These are phyloP conservation scores for Boletellus sp. DNA, from an alignment of 768 basidiomycete species.

Conservation along the genomic window DNA sequence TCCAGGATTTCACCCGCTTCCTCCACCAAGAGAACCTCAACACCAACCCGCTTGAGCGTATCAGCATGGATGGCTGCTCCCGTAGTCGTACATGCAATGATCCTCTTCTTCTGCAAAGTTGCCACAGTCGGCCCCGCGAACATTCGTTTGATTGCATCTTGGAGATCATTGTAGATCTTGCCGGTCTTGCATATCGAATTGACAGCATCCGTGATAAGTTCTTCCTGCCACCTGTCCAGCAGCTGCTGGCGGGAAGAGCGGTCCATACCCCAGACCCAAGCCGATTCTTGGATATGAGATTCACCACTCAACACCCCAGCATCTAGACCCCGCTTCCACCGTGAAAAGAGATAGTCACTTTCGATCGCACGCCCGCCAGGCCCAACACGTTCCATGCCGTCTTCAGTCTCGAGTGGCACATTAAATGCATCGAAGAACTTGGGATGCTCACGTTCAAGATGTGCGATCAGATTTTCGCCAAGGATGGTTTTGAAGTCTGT, in stretches of 20 bases:
- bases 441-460: conserved; percentile 45
- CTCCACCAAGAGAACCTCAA: conserved; percentile 58
- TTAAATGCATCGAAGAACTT: conserved; percentile 45
- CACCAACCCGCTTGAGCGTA: conserved; percentile 40
- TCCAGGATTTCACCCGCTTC: conserved; percentile 74
- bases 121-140: conserved; percentile 31
- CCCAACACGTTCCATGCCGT: conserved; percentile 48
- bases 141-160: conserved; percentile 32
- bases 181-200: conserved; percentile 29
- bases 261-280: conserved; percentile 40
- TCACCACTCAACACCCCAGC: conserved; percentile 40
- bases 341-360: conserved; percentile 41
- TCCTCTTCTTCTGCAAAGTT: conserved; percentile 43
- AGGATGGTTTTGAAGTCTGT: conserved; percentile 3
- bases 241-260: conserved; percentile 25
- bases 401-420: conserved; percentile 33
- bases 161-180: conserved; percentile 36
- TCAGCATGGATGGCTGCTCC: conserved; percentile 58
- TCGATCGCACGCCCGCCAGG: conserved; percentile 36
- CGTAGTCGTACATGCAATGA: conserved; percentile 69
- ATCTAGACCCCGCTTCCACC: conserved; percentile 43
- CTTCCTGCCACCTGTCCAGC: conserved; percentile 33
- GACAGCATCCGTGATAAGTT: conserved; percentile 32
- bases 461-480: conserved; percentile 27
- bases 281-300: conserved; percentile 23